phyloP scores from a whole-genome alignment of 352 stramenopile genomes.

The Pythium angustatum region DNA sequence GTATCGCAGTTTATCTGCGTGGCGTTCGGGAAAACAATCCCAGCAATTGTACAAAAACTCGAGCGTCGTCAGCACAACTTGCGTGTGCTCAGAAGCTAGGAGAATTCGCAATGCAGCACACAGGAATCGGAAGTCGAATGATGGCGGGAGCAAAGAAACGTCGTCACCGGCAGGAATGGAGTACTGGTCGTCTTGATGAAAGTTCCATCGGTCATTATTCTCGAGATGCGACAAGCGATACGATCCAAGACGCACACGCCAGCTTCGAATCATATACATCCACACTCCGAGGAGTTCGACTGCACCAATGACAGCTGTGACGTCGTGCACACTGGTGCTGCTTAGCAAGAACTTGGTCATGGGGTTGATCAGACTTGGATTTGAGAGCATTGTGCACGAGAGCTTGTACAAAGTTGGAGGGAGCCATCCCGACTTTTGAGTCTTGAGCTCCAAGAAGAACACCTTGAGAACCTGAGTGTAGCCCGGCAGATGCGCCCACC shows the following conservation, averaged over 20 bases:
- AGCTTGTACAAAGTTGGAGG: slow-evolving; percentile 87
- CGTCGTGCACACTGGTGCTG: slow-evolving; percentile 86
- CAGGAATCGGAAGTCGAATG: slow-evolving; percentile 88
- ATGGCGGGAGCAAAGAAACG: slow-evolving; percentile 80
- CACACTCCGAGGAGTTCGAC: slow-evolving; percentile 87
- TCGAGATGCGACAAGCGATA: slow-evolving; percentile 87
- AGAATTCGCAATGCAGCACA: slow-evolving; percentile 81
- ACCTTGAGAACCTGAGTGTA: slow-evolving; percentile 89
- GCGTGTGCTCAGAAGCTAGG: slow-evolving; percentile 80
- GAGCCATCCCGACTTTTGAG: slow-evolving; percentile 85
- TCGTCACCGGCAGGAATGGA: slow-evolving; percentile 87
- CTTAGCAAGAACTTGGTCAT: slow-evolving; percentile 90
- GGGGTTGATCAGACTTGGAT: slow-evolving; percentile 86
- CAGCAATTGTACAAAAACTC: slow-evolving; percentile 91
- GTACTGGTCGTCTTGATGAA: slow-evolving; percentile 89
- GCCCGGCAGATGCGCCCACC: slow-evolving; percentile 80
- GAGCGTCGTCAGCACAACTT: slow-evolving; percentile 84
- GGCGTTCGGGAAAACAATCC: slow-evolving; percentile 87
- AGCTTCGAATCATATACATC: slow-evolving; percentile 93
- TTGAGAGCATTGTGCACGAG: slow-evolving; percentile 89
- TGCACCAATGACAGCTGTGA: slow-evolving; percentile 83
- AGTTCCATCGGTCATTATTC: slow-evolving; percentile 91
- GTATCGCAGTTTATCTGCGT: slow-evolving; percentile 85
- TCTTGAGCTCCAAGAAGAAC: slow-evolving; percentile 89
- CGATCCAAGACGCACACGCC: slow-evolving; percentile 82